Base-by-base conservation (phyloP, 768 basidiomycete species). In the Suillus subaureus region DNA sequence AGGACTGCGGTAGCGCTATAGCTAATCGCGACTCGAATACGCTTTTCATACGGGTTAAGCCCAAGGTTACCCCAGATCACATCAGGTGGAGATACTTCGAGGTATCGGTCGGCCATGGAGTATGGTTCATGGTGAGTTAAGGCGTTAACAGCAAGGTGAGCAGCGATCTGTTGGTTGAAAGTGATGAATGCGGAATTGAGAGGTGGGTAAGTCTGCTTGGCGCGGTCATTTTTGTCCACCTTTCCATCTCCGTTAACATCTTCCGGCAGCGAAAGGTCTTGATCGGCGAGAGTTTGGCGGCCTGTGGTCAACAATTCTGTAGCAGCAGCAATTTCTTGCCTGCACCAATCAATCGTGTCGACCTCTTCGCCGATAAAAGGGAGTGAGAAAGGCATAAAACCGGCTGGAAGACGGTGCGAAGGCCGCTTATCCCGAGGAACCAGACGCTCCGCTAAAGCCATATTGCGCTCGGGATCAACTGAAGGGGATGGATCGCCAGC, bases 51-150 rank as follows among this genome's bases (percentile, higher is more conserved):
- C 1, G 94, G 91, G 73, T 96, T 97, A 80, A 99, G 75, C 37
- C 87, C 85, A 11, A 99, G 82, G 74, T 97, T 98, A 4, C 84
- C 78, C 96, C 97, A 99, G 67, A 99, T 90, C 55, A 99, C 90
- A 77, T 97, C 96, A 35, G 85, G 83, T 0, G 96, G 96, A 0
- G 90, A 84, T 61, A 97, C 89, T 75, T 97, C 96, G 47, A 90
- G 84, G 72, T 89, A 91, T 61, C 88, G 87, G 33, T 81, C 80
- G 12, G 84, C 79, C 94, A 98, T 97, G 18, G 86, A 80, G 70
- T 93, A 93, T 31, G 94, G 94, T 61, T 88, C 86, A 72, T 96
- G 89, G 76, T 96, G 92, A 7, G 87, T 79, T 49, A 96, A 78
- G 4, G 82, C 80, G 77, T 96, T 89, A 42, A 85, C 84, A 1